These are phyloP conservation scores for Nothopassalora personata DNA, from an alignment of 2,329 filamentous ascomycete genomes.

Conservation along the genomic window DNA sequence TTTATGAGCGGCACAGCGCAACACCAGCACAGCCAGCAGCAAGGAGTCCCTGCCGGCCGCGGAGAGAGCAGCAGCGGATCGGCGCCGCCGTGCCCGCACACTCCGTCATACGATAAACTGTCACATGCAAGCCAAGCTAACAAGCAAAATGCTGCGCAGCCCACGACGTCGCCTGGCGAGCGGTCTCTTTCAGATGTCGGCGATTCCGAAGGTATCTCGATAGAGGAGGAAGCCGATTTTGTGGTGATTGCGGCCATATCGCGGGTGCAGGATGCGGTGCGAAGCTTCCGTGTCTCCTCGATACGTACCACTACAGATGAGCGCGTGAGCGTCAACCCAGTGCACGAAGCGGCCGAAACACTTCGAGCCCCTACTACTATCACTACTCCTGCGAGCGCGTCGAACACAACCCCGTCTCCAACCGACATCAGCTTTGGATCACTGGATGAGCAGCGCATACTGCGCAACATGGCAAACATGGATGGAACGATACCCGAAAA, in stretches of 20 bases:
- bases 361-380: conserved; percentile 4
- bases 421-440: background rate
- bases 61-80: background rate
- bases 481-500: conserved; percentile 40
- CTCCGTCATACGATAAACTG: background rate
- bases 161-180: background rate
- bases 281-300: conserved; percentile 3
- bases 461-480: conserved; percentile 12
- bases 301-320: conserved; percentile 5
- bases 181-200: background rate
- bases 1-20: background rate
- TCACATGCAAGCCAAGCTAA: conserved; percentile 1
- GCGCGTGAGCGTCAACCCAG: conserved; percentile 23
- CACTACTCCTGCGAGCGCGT: background rate
- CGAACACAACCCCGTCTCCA: background rate
- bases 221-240: background rate
- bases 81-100: background rate
- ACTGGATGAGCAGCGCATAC: background rate
- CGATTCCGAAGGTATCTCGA: background rate
- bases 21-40: background rate
- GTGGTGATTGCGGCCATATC: background rate
- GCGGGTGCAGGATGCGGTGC: background rate
- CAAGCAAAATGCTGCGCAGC: background rate
- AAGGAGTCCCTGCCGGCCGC: background rate
- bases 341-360: conserved; percentile 15